Percentiles rank a stretch among this genome's conserved stretches.
Conservation (phyloP, 257 asterid genomes). For the Jasminum sambac region DNA sequence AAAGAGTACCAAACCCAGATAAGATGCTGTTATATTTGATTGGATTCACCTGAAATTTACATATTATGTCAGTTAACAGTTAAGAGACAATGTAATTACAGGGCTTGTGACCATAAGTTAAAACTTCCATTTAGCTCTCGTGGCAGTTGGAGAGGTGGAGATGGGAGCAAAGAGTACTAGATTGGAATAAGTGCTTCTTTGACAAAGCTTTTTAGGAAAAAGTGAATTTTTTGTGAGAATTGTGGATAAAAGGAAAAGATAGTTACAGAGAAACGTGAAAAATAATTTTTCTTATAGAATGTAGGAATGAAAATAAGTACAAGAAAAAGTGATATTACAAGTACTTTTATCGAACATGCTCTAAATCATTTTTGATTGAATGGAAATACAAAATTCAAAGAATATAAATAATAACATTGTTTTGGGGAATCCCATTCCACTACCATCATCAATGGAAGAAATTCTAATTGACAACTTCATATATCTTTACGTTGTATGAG, state of each 20-base stretch:
- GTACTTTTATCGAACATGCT: too few species aligned
- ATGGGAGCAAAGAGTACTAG: background rate
- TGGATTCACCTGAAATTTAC: slow-evolving; percentile 54
- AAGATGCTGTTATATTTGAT: slow-evolving; percentile 56
- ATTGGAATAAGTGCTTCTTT: background rate
- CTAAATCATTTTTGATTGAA: background rate
- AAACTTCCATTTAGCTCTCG: background rate
- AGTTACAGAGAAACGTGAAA: too few species aligned
- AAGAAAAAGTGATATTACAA: too few species aligned
- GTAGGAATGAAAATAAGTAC: too few species aligned
- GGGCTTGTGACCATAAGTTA: background rate
- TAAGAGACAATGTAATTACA: slow-evolving; percentile 6
- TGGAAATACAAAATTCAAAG: background rate
- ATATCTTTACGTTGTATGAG: background rate
- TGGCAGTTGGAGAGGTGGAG: too few species aligned
- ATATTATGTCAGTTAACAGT: slow-evolving; percentile 16
- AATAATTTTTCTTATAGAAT: too few species aligned
- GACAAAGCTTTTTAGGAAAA: too few species aligned
- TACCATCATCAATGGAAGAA: background rate
- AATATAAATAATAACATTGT: background rate
- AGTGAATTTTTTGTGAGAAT: too few species aligned
- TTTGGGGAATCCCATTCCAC: background rate
- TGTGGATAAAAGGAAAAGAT: too few species aligned
- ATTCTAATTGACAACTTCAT: background rate
- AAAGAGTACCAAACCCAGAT: slow-evolving; percentile 59